Evolutionary conservation across 805 yeast species (phyloP).

Genomic region (Barnettozyma siamensis): DNA sequence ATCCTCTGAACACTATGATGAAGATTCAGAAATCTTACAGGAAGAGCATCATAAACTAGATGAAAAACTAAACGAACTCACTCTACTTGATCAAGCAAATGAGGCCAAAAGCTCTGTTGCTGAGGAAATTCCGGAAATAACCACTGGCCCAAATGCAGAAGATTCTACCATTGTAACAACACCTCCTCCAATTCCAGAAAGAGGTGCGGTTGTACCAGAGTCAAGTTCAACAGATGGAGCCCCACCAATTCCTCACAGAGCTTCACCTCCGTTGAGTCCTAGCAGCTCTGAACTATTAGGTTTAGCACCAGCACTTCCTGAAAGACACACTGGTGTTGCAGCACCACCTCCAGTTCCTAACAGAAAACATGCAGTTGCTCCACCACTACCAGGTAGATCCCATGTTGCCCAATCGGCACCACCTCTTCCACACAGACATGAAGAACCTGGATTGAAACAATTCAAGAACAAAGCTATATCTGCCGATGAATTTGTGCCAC

Average conservation of each 20-base stretch:
- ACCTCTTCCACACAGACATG: neutral
- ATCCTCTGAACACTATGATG: conserved; percentile 4
- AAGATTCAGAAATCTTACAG: neutral
- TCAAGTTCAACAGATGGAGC: neutral
- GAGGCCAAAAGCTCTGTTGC: neutral
- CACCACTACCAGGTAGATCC: conserved; percentile 33
- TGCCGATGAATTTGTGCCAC: conserved; percentile 28
- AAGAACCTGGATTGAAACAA: conserved; percentile 3
- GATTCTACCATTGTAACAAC: neutral
- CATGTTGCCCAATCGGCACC: conserved; percentile 5
- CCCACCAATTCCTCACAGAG: conserved; percentile 2
- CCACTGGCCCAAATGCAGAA: too few relatives aligned
- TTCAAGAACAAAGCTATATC: conserved; percentile 9
- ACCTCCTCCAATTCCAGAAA: neutral
- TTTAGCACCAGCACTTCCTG: conserved; percentile 3
- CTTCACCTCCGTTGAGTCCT: conserved; percentile 6
- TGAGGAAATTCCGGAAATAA: too few relatives aligned
- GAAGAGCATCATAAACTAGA: conserved; percentile 6
- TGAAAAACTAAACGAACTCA: conserved; percentile 1
- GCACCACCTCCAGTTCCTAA: conserved; percentile 8
- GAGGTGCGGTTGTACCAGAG: neutral
- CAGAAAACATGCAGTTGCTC: conserved; percentile 18
- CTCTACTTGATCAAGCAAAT: neutral
- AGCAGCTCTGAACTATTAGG: conserved; percentile 1
- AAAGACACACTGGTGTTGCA: neutral